phyloP scores from a whole-genome alignment of 345 rosid genomes.

The Gossypium herbaceum region DNA sequence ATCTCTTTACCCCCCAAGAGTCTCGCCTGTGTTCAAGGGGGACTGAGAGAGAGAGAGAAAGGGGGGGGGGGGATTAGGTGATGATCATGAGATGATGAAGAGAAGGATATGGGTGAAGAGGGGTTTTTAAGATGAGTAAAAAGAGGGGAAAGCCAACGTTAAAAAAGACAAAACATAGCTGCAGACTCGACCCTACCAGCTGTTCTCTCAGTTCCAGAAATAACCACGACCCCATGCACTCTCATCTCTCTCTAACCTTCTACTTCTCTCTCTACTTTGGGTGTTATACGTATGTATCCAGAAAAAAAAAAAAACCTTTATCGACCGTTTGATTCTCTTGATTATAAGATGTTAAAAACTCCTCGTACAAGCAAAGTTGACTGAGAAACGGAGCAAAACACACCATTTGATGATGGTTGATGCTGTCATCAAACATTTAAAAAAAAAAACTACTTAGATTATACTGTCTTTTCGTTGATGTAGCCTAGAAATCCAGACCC shows the following conservation, averaged over 20 bases:
- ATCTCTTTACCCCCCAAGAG: constrained; percentile 48
- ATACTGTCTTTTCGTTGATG: constrained; percentile 11
- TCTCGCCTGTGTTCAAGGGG: constrained; percentile 66
- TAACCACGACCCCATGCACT: constrained; percentile 62
- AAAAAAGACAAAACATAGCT: constrained; percentile 47
- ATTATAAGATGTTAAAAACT: constrained; percentile 14
- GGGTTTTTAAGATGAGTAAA: constrained; percentile 37
- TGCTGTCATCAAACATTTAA: constrained; percentile 30
- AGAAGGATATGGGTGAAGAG: constrained; percentile 27
- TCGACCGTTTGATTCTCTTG: constrained; percentile 32
- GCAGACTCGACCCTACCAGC: constrained; percentile 41
- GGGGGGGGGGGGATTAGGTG: constrained; percentile 18
- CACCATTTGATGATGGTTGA: constrained; percentile 25
- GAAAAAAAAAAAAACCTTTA: not conserved
- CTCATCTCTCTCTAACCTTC: not conserved
- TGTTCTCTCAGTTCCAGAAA: constrained; percentile 51
- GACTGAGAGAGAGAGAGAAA: constrained; percentile 27
- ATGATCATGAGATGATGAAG: constrained; percentile 28
- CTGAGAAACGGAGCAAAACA: constrained; percentile 5
- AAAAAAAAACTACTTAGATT: not conserved
- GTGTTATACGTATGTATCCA: not conserved
- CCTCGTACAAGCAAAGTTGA: constrained; percentile 24
- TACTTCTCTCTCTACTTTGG: constrained; percentile 4
- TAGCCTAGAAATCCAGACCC: constrained; percentile 22
- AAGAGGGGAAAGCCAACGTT: constrained; percentile 33